A percentile compares a stretch with the other conserved stretches of the same genome.
Conservation (phyloP, 164 flowering plant species). For the Buxus sempervirens region DNA sequence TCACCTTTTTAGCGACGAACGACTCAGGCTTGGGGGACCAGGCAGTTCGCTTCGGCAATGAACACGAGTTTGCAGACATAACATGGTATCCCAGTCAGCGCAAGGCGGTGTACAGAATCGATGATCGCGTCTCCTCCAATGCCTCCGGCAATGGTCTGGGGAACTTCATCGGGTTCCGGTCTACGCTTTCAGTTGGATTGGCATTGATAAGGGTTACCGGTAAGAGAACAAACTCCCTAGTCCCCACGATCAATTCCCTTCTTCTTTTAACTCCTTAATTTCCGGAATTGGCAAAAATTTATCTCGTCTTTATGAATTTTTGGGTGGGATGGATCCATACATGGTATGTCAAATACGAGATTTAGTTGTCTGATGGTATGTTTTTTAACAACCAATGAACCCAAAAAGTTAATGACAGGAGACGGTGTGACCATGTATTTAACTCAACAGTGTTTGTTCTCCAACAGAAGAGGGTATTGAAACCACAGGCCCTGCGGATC, state of each 20-base stretch:
- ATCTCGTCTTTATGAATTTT: too few relatives aligned
- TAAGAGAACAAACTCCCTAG: not conserved
- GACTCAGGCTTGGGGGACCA: constrained; percentile 52
- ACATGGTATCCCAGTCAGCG: constrained; percentile 43
- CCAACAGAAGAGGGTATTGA: constrained; percentile 57
- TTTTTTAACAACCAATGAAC: too few relatives aligned
- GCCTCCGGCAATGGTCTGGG: constrained; percentile 40
- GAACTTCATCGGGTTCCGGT: constrained; percentile 45
- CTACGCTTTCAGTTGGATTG: constrained; percentile 29
- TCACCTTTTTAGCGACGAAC: constrained; percentile 27
- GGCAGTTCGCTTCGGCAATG: constrained; percentile 39
- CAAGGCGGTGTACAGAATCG: constrained; percentile 46
- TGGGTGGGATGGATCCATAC: too few relatives aligned
- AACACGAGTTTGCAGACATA: constrained; percentile 51
- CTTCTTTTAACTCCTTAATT: too few relatives aligned
- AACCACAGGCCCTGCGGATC: constrained; percentile 27
- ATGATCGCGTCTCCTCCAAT: constrained; percentile 43
- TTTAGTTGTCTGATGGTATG: too few relatives aligned
- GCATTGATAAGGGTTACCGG: constrained; percentile 42
- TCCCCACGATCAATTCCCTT: too few relatives aligned
- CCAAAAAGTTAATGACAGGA: too few relatives aligned
- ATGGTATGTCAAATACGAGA: too few relatives aligned
- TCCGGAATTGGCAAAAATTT: too few relatives aligned
- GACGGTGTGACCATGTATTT: too few relatives aligned
- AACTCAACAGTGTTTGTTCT: not conserved